Evolutionary conservation across 2,329 filamentous ascomycete genomes (phyloP).

Genomic region (Aspergillus hortae): DNA sequence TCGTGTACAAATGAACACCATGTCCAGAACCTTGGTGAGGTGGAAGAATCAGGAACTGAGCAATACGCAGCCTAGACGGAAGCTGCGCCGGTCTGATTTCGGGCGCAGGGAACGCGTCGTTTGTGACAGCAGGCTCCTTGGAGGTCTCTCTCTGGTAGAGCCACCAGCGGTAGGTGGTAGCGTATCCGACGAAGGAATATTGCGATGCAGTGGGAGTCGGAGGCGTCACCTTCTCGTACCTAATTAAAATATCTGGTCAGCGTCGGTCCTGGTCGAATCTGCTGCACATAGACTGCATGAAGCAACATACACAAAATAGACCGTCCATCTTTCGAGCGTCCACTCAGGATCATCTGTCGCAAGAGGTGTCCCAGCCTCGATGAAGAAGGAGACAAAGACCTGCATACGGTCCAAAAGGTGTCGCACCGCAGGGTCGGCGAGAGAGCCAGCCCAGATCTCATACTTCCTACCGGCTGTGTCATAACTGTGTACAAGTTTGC

Average conservation of each 20-base stretch:
- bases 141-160: constrained; percentile 41
- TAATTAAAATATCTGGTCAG: constrained; percentile 19
- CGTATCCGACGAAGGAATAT: constrained; percentile 87
- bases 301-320: constrained; percentile 72
- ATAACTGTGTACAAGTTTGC: constrained; percentile 65
- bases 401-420: constrained; percentile 76
- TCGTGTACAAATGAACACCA: constrained; percentile 74
- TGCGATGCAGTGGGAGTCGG: constrained; percentile 48
- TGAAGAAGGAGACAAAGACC: constrained; percentile 79
- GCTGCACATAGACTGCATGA: neutral
- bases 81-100: constrained; percentile 56
- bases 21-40: constrained; percentile 79
- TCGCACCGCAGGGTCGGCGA: constrained; percentile 67
- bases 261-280: neutral
- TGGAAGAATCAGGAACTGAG: constrained; percentile 88
- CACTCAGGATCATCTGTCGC: constrained; percentile 68
- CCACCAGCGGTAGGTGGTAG: constrained; percentile 86
- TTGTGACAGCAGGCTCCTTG: constrained; percentile 39
- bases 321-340: constrained; percentile 76
- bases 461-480: constrained; percentile 61
- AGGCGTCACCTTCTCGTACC: constrained; percentile 54
- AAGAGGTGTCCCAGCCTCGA: constrained; percentile 85
- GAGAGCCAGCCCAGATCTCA: constrained; percentile 78
- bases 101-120: constrained; percentile 42
- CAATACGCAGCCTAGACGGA: constrained; percentile 77